Base-by-base conservation (phyloP, 208 protist species). In the Strigomonas culicis region DNA sequence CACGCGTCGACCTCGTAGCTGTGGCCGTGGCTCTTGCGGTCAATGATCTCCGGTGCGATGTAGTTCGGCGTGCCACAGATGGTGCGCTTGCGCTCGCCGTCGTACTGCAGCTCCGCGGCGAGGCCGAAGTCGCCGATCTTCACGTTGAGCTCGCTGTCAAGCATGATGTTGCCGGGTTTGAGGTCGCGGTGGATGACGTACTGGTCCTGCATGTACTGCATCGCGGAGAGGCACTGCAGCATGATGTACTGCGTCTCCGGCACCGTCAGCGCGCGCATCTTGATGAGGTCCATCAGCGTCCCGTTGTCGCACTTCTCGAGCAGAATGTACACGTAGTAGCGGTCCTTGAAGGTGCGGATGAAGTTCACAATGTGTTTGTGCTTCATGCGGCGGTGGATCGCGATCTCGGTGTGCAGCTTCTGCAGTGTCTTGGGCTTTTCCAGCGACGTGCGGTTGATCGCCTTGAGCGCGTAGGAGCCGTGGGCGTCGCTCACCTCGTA, bases 1-100 rank as follows among this genome's bases (percentile, higher is more conserved):
- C 98, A 99, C 44, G 98, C 88, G 79, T 99, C 98, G 6, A 99
- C 98, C 73, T 99, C 97, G 71, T 90, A 99, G 59, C 89, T 96
- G 84, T 99, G 98, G 17, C 96, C 97, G 52, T 91, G 82, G 60
- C 79, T 85, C 28, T 77, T 71, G 25, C 77, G 59, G 31, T 95
- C 83, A 65, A 96, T 84, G 71, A 98, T 94, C 71, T 98, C 93
- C 4, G 97, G 97, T 0, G 97, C 94, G 55, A 99, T 98, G 78
- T 98, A 99, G 83, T 99, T 99, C 4, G 97, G 97, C 24, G 97
- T 99, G 25, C 97, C 97, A 77, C 97, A 98, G 36, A 98, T 81
- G 11, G 97, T 98, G 46, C 89, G 76, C 76, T 98, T 99, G 28
- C 95, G 75, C 70, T 99, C 97, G 7, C 90, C 89, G 59, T 95